Evolutionary conservation across 805 yeast species (phyloP).

Genomic region (Monosporozyma siamensis): DNA sequence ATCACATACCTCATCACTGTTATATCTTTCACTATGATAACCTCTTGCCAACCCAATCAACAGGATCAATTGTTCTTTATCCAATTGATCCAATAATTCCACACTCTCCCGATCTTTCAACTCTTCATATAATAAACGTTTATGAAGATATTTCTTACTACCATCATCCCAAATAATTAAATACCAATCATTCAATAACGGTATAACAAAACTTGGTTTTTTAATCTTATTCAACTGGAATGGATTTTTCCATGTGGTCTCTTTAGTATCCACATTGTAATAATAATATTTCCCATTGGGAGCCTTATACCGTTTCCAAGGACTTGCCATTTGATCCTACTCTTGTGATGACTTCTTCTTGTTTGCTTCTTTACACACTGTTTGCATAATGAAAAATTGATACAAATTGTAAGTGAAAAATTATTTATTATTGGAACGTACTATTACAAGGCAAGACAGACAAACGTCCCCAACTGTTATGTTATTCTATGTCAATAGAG

Average conservation of each 20-base stretch:
- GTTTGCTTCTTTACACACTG: neutral
- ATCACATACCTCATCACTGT: constrained; percentile 11
- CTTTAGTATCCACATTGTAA: constrained; percentile 31
- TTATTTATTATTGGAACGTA: no score
- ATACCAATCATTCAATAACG: constrained; percentile 31
- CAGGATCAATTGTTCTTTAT: constrained; percentile 20
- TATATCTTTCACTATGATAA: constrained; percentile 6
- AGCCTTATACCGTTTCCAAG: constrained; percentile 33
- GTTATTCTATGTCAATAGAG: constrained; percentile 2
- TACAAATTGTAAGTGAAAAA: no score
- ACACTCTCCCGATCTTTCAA: constrained; percentile 28
- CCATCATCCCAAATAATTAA: constrained; percentile 37
- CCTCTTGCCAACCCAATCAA: constrained; percentile 23
- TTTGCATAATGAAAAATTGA: no score
- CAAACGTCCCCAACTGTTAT: neutral
- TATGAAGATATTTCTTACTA: constrained; percentile 34
- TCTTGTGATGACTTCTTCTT: neutral
- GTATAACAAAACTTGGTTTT: constrained; percentile 12
- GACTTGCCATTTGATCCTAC: neutral
- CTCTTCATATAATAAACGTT: constrained; percentile 12
- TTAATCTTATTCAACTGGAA: constrained; percentile 4
- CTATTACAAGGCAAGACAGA: no score
- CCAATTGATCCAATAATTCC: constrained; percentile 22
- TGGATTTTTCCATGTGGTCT: constrained; percentile 35
- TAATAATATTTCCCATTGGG: constrained; percentile 33